Conservation (phyloP, 371 early-diverging fungal genomes). For the Mucor velutinosus region DNA sequence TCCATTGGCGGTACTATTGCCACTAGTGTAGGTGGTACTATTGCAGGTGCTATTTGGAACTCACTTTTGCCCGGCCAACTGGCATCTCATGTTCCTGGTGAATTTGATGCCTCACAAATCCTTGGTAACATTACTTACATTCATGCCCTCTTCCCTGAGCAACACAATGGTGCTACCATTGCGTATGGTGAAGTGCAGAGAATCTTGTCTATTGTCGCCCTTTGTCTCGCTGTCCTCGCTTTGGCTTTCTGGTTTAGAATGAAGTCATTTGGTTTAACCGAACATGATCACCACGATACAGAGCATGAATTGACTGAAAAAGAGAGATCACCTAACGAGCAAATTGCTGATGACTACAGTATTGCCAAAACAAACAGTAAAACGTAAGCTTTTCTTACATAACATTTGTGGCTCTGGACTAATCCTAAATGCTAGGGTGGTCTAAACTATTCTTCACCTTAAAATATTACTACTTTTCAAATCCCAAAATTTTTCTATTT, state of each 20-base stretch:
- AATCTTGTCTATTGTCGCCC: conserved; percentile 31
- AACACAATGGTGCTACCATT: conserved; percentile 26
- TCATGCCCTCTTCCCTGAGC: conserved; percentile 26
- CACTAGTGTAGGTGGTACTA: conserved; percentile 36
- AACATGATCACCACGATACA: conserved; percentile 9
- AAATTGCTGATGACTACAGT: conserved; percentile 4
- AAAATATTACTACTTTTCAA: not conserved
- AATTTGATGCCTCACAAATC: conserved; percentile 25
- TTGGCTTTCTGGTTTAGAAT: conserved; percentile 35
- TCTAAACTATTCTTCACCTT: not conserved
- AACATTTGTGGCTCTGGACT: not conserved
- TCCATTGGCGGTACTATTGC: conserved; percentile 41
- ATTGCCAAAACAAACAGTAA: not conserved
- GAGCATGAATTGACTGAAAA: not conserved
- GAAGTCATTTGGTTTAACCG: conserved; percentile 34
- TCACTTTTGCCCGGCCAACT: conserved; percentile 35
- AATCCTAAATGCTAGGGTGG: not conserved
- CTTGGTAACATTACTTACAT: conserved; percentile 33
- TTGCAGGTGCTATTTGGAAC: conserved; percentile 48
- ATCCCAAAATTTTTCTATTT: not conserved
- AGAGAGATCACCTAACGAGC: not conserved
- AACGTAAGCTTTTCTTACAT: not conserved
- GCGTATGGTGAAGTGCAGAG: conserved; percentile 41
- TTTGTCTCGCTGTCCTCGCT: conserved; percentile 27
- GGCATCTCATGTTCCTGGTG: conserved; percentile 39